These are phyloP conservation scores for Themeda triandra DNA, from an alignment of 176 grass and related monocot species.

Conservation along the genomic window DNA sequence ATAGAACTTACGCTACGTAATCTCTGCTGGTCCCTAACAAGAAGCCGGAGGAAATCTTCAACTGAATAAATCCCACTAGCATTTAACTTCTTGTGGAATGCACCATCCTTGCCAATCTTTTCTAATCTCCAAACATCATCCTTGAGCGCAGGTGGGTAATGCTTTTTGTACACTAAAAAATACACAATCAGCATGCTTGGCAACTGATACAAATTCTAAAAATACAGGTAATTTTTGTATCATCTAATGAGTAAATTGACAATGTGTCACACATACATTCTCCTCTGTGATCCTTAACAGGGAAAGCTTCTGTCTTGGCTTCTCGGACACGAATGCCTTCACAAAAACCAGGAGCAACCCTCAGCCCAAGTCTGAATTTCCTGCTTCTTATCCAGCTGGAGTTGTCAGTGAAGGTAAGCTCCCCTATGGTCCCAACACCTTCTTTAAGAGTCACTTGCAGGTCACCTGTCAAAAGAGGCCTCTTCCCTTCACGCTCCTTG, in stretches of 20 bases:
- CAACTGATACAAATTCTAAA: background rate
- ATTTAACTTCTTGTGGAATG: constrained; percentile 91
- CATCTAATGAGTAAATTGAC: constrained; percentile 30
- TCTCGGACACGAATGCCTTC: constrained; percentile 80
- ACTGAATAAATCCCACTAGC: constrained; percentile 59
- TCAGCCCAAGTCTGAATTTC: constrained; percentile 87
- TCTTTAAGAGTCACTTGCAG: constrained; percentile 88
- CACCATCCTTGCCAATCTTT: constrained; percentile 91
- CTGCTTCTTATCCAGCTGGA: constrained; percentile 98
- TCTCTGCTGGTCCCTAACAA: constrained; percentile 77
- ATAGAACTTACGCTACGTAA: constrained; percentile 69
- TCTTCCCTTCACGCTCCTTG: constrained; percentile 92
- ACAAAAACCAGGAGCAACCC: constrained; percentile 59
- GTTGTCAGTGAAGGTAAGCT: constrained; percentile 92
- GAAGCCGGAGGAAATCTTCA: constrained; percentile 90
- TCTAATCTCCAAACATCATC: constrained; percentile 96
- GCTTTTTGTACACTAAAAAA: constrained; percentile 92
- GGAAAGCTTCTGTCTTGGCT: constrained; percentile 91
- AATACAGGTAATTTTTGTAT: background rate
- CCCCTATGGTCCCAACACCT: constrained; percentile 89
- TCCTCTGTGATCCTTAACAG: constrained; percentile 90
- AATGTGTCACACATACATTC: constrained; percentile 52
- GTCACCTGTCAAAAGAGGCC: constrained; percentile 88
- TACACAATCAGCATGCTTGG: constrained; percentile 23
- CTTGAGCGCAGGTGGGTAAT: constrained; percentile 84